Evolutionary conservation across 148 eudicot species (phyloP), one percentile per base, ranked within the genome.

Genomic region (Cornus suecica): DNA sequence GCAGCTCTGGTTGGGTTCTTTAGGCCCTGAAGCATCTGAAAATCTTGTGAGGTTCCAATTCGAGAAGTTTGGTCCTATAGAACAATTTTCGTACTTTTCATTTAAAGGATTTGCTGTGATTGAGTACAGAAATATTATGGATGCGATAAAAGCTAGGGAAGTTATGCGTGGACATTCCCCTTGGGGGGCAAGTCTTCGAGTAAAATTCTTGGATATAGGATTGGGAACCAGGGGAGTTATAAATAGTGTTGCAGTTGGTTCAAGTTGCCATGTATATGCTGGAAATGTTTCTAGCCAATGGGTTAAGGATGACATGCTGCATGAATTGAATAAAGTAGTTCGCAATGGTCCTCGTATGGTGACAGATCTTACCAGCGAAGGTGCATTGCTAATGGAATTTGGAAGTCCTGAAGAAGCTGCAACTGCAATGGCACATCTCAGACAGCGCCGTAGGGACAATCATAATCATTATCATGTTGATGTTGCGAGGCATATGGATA

Each of bases 391-490:
- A 67, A 70, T 96, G 87, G 98, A 96, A 84, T 93, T 91, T 81
- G 95, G 86, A 58, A 85, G 82, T 75, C 95, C 99, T 78, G 98
- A 93, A 86, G 98, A 96, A 82, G 98, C 99, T 75, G 84, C 94
- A 2, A 78, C 52, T 75, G 88, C 84, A 10, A 93, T 91, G 80
- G 85, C 84, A 72, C 90, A 87, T 82, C 84, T 96, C 22, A 84
- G 99, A 78, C 87, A 86, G 65, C 78, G 77, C 24, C 97, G 98
- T 31, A 90, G 76, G 79, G 91, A 88, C 71, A 80, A 29, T 65
- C 75, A 72, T 73, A 72, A 66, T 62, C 31, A 69, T 66, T 89
- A 79, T 73, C 83, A 83, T 27, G 67, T 77, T 71, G 83, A 90
- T 82, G 80, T 70, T 30, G 66, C 70, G 54, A 85, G 80, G 83